Base-by-base conservation (phyloP, 768 basidiomycete species). In the Rubroboletus pulcherrimus region DNA sequence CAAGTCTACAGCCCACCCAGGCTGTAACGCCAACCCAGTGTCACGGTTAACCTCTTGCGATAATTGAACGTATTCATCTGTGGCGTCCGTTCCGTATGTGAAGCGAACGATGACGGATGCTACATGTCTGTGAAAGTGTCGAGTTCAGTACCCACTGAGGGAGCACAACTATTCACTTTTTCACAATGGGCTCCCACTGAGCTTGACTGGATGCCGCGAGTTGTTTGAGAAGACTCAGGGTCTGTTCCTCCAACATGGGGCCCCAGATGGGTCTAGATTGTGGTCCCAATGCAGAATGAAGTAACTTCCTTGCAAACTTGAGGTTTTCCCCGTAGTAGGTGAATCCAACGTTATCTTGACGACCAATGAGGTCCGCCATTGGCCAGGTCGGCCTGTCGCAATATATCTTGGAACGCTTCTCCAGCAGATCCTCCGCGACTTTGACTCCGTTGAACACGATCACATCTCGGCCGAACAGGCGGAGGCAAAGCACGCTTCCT, bases 321-420 rank as follows among this genome's bases (percentile, higher is more conserved):
- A 55, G 54, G 14, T 41, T 50, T 21, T 50, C 54, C 55, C 57
- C 49, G n/a, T 56, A 59, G 34, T 57, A 57, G 5, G 55, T 48
- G 33, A 59, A 79, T 73, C 31, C 75, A 68, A 79, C 69, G 1
- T 75, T 58, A 53, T 72, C 63, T 31, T 73, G 74, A 10, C 78
- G 75, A 21, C 69, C 76, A 53, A 76, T 77, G 29, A 81, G 58
- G 7, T 73, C 73, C 49, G 74, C 68, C 56, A 70, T 76, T 76
- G 80, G 78, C 69, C 73, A 74, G 7, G 69, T 69, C 3, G 82
- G 81, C 14, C 82, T 75, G 60, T 78, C 79, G 17, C 79, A 78
- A 59, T 81, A 80, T 33, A 78, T 73, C 19, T 63, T 63, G 15
- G 78, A 76, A 7, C 78, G 74, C 38, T 68, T 66, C 48, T 80